These are phyloP conservation scores for Coniochaeta ligniaria DNA, from an alignment of 2,329 filamentous ascomycete species.

Conservation along the genomic window DNA sequence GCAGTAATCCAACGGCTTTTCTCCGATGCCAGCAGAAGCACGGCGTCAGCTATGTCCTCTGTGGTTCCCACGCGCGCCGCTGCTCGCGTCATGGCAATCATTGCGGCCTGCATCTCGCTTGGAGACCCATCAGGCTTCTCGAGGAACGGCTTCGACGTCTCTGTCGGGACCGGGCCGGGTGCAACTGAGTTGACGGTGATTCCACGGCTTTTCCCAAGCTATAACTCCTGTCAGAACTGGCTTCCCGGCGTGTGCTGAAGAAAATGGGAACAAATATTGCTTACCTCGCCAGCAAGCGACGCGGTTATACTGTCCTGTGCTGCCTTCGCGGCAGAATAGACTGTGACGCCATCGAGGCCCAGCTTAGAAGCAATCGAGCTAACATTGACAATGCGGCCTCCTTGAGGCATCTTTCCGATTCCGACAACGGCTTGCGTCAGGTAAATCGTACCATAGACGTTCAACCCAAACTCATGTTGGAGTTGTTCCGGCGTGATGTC, in stretches of 20 bases:
- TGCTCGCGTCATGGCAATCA: constrained; percentile 16
- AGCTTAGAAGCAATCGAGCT: constrained; percentile 20
- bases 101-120: not conserved
- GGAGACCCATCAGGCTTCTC: constrained; percentile 2
- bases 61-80: constrained; percentile 15
- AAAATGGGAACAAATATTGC: not conserved
- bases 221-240: not conserved
- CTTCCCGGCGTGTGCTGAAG: not conserved
- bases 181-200: constrained; percentile 25
- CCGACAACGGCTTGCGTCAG: constrained; percentile 16
- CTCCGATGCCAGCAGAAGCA: constrained; percentile 21
- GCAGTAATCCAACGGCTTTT: constrained; percentile 25
- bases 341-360: not conserved
- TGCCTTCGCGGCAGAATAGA: constrained; percentile 7
- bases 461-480: constrained; percentile 15
- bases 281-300: constrained; percentile 2
- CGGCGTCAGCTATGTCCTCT: constrained; percentile 23
- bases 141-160: constrained; percentile 8
- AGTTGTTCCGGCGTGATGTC: constrained; percentile 13
- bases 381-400: constrained; percentile 27
- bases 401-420: constrained; percentile 20
- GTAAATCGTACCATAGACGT: constrained; percentile 19
- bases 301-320: constrained; percentile 6
- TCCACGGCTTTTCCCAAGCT: constrained; percentile 18
- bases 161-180: constrained; percentile 21